Percentiles rank a stretch among this genome's conserved stretches.
Conservation (phyloP, 2,329 filamentous ascomycete species). For the Grosmannia huntii region DNA sequence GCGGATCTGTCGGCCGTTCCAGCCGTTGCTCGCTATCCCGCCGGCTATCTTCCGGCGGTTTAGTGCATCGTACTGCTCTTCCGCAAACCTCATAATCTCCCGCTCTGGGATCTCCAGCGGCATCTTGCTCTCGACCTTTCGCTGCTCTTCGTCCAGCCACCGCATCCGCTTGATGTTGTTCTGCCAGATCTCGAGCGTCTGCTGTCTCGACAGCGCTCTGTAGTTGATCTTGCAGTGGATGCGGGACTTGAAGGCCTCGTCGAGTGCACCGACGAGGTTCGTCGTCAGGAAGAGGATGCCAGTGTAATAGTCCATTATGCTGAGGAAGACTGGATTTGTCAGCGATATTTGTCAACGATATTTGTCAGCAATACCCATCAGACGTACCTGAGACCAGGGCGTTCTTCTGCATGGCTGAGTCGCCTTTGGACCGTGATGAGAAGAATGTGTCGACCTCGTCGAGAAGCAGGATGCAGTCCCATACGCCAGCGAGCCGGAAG, state of each 20-base stretch:
- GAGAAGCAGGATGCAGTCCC: constrained; percentile 15
- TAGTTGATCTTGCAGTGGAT: constrained; percentile 33
- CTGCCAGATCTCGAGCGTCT: constrained; percentile 11
- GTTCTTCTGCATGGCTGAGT: constrained; percentile 17
- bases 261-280: constrained; percentile 34
- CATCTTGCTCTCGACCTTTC: not conserved
- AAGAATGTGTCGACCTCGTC: constrained; percentile 17
- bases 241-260: constrained; percentile 37
- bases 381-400: constrained; percentile 19
- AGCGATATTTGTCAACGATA: not conserved
- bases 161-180: constrained; percentile 10
- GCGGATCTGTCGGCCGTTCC: constrained; percentile 24
- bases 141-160: constrained; percentile 6
- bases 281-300: constrained; percentile 38
- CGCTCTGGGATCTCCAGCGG: not conserved
- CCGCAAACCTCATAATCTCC: constrained; percentile 6
- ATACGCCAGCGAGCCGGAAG: constrained; percentile 12
- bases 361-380: not conserved
- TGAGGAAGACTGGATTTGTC: constrained; percentile 26
- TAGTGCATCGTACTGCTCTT: not conserved
- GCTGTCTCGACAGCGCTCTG: constrained; percentile 8
- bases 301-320: constrained; percentile 32
- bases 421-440: constrained; percentile 8
- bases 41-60: not conserved
- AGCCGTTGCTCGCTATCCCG: not conserved